phyloP scores from a whole-genome alignment of 2,329 filamentous ascomycete species.

The Sarocladiaceae sp. region DNA sequence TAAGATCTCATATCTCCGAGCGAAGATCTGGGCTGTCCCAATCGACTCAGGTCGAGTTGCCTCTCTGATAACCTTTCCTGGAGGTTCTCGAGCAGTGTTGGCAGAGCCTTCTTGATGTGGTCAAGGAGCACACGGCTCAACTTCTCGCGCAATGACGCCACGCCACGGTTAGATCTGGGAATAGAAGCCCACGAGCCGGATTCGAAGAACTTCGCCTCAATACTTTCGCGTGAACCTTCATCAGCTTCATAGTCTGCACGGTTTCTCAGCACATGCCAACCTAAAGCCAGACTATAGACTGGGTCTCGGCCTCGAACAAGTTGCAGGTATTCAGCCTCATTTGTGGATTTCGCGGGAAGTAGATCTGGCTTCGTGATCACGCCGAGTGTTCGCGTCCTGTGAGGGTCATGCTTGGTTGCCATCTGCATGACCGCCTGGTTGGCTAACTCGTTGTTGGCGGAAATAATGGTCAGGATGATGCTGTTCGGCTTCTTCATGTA shows the following conservation, averaged over 20 bases:
- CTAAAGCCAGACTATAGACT: constrained; percentile 28
- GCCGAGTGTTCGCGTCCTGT: constrained; percentile 45
- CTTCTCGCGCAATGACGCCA: constrained; percentile 11
- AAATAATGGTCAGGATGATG: constrained; percentile 54
- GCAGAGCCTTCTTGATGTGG: constrained; percentile 11
- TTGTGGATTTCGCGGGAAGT: constrained; percentile 30
- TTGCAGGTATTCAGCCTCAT: constrained; percentile 31
- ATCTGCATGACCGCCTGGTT: constrained; percentile 47
- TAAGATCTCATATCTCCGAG: constrained; percentile 25
- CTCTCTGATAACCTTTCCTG: constrained; percentile 12
- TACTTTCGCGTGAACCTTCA: constrained; percentile 18
- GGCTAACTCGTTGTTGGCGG: constrained; percentile 43
- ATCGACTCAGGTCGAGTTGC: constrained; percentile 1
- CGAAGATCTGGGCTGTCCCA: constrained; percentile 17
- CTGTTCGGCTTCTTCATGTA: constrained; percentile 57
- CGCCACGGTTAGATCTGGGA: constrained; percentile 12
- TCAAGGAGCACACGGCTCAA: constrained; percentile 11
- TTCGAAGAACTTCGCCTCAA: constrained; percentile 24
- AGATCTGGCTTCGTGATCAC: constrained; percentile 55
- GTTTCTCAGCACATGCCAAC: constrained; percentile 50
- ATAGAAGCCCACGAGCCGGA: constrained; percentile 17
- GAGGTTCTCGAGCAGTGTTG: constrained; percentile 11
- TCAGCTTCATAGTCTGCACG: constrained; percentile 23
- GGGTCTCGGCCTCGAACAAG: constrained; percentile 23
- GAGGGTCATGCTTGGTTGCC: constrained; percentile 36